A percentile compares a stretch with the other conserved stretches of the same genome.
These are phyloP conservation scores for Hanseniaspora taiwanica DNA, from an alignment of 805 yeast genomes.

Conservation along the genomic window DNA sequence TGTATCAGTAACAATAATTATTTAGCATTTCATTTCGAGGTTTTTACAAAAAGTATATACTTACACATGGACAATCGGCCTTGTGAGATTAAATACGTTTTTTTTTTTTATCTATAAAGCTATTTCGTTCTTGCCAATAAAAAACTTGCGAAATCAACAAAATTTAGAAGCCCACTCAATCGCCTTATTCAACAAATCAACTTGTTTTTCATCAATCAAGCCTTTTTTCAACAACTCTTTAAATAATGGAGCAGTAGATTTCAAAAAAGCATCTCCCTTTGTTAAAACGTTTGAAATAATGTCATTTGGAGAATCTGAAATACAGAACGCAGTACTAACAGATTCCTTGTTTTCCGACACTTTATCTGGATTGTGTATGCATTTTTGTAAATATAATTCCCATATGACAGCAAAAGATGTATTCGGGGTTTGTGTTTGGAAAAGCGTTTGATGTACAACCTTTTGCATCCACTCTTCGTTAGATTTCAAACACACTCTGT, in stretches of 20 bases:
- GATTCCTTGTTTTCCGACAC: not conserved
- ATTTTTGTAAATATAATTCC: constrained; percentile 23
- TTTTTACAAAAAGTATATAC: no score
- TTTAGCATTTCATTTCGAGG: no score
- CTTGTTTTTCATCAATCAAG: not conserved
- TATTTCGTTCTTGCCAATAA: no score
- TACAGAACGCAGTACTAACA: not conserved
- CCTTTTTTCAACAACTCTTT: not conserved
- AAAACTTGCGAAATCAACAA: no score
- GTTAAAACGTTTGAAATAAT: no score
- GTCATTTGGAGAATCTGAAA: not conserved
- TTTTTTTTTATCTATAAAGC: no score
- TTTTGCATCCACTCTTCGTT: constrained; percentile 43
- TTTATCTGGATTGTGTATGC: constrained; percentile 18
- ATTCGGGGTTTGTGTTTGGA: constrained; percentile 40
- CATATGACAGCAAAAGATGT: constrained; percentile 40
- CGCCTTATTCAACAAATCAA: not conserved
- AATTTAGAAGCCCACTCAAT: not conserved
- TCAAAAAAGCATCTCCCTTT: no score
- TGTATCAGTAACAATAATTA: no score
- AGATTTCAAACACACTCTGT: constrained; percentile 31
- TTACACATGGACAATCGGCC: no score
- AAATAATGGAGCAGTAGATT: no score
- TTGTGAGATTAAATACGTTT: no score
- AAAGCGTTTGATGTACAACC: constrained; percentile 48